Base-by-base conservation (phyloP, 768 basidiomycete genomes). In the Leccinum fibrillosum region DNA sequence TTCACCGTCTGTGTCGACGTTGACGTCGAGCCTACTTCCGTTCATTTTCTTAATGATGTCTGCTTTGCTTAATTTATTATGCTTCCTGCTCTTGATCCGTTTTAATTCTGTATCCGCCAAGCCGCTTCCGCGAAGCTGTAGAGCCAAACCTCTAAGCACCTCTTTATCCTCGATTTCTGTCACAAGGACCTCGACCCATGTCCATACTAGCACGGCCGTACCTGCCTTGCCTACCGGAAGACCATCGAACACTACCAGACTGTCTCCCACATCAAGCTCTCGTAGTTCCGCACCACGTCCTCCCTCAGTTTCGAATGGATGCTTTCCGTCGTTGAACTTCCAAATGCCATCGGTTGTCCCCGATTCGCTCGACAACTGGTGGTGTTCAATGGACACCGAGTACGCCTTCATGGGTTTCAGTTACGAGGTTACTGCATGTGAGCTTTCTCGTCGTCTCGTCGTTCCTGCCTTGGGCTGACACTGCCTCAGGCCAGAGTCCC, bases 341-440 rank as follows among this genome's bases (percentile, higher is more conserved):
- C 67, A 62, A 10, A 88, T 83, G 83, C 89, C 88, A 3, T 64
- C 69, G 1, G 49, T 65, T 2, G 66, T 80, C 9, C 86, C 86
- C 0, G 56, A 68, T 1, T 79, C 79, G 2, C 56, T 77, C 35
- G 71, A 73, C 10, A 74, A 76, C 53, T 86, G 85, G 85, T 86
- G 88, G 89, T 92, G 89, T 66, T 68, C 80, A 55, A 67, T 73
- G 37, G 71, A 74, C 54, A 82, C 80, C 0, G 89, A 92, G 67
- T 90, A 89, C 63, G 89, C 82, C 0, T 91, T 91, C 67, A 72
- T 90, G 52, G 89, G 88, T 0, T 86, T 91, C 71, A 86, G 86
- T 68, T 91, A 91, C 62, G 88, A 88, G 64, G 77, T 90, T 23
- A 81, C 84, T 44, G 77, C 74, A 11, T 89, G 88, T 86, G 62